Evolutionary conservation across 108 stramenopile genomes (phyloP), one percentile per base, ranked within the genome.

Genomic region (Licmophora abbreviata): DNA sequence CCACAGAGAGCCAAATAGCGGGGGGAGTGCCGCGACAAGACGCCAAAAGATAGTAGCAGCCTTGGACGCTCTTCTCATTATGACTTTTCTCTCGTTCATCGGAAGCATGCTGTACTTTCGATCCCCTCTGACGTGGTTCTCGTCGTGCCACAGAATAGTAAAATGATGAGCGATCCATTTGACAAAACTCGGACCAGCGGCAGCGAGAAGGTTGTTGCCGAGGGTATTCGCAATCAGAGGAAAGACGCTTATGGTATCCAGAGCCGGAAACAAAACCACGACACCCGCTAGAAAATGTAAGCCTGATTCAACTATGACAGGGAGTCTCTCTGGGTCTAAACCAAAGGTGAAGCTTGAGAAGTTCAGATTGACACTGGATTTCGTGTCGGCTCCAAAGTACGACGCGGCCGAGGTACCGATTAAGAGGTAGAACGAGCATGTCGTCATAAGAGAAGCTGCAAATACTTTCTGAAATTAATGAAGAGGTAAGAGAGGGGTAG

Each of bases 141-240:
- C 23, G 2, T 24, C 14, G 3, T 46, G 22, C 33, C 31, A 23
- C 57, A 22, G 27, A 11, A 17, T 11, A 15, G 22, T 22, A 27
- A 66, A 24, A 15, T 20, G 21, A 12, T 33, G 22, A 0, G 54
- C 61, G 11, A 68, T 36, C 24, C 23, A 28, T 51, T 49, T 56
- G 2, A 60, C 34, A 28, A 49, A 35, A 3, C n/a, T 9, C 5
- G 58, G 40, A 10, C 45, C 45, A 0, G 34, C 10, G 14, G 63
- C 4, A 24, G 64, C 56, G 17, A 32, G 12, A 0, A 68, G 28
- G 55, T 69, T 73, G 51, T 69, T 69, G 8, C 76, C 76, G 40
- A 77, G 50, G 20, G 69, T 71, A 56, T 52, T 69, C 10, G 76
- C 76, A 52, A 71, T 77, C 24, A 77, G 60, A 17, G 76, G 76